Evolutionary conservation across 2,329 filamentous ascomycete species (phyloP).

Genomic region (Nakataea oryzae): DNA sequence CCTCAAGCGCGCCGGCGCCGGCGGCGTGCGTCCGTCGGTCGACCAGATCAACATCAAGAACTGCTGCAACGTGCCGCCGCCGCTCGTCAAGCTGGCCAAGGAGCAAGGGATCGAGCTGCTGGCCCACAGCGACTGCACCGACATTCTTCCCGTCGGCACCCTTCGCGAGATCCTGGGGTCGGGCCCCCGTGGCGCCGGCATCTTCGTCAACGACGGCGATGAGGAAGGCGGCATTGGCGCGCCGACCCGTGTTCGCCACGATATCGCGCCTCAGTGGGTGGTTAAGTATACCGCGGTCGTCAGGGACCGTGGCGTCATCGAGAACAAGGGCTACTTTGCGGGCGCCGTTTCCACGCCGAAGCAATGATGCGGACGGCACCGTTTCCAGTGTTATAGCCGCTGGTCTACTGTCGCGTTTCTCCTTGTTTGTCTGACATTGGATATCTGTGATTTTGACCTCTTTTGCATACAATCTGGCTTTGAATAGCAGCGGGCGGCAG

Average conservation of each 20-base stretch:
- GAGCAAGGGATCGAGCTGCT: conserved; percentile 74
- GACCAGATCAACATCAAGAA: conserved; percentile 95
- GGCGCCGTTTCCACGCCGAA: conserved; percentile 20
- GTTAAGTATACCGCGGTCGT: conserved; percentile 96
- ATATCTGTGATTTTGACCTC: background rate
- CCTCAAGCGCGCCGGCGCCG: conserved; percentile 40
- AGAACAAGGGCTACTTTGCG: conserved; percentile 97
- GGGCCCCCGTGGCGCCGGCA: conserved; percentile 59
- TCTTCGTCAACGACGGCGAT: conserved; percentile 47
- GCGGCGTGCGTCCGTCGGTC: conserved; percentile 58
- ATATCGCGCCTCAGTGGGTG: conserved; percentile 86
- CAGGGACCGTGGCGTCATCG: conserved; percentile 85
- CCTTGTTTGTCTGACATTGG: background rate
- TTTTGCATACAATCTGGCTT: conserved; percentile 4
- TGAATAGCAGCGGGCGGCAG: background rate
- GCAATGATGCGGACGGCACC: background rate
- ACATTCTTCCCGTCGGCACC: conserved; percentile 80
- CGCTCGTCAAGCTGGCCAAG: conserved; percentile 76
- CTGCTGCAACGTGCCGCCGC: conserved; percentile 90
- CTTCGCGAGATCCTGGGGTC: conserved; percentile 73
- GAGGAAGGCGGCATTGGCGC: conserved; percentile 22
- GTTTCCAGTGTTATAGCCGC: no score
- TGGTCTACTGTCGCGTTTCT: no score
- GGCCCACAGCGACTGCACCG: conserved; percentile 88
- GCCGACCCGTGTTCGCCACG: conserved; percentile 48